Evolutionary conservation across 2,329 filamentous ascomycete species (phyloP).

Genomic region (Aspergillus uvarum): DNA sequence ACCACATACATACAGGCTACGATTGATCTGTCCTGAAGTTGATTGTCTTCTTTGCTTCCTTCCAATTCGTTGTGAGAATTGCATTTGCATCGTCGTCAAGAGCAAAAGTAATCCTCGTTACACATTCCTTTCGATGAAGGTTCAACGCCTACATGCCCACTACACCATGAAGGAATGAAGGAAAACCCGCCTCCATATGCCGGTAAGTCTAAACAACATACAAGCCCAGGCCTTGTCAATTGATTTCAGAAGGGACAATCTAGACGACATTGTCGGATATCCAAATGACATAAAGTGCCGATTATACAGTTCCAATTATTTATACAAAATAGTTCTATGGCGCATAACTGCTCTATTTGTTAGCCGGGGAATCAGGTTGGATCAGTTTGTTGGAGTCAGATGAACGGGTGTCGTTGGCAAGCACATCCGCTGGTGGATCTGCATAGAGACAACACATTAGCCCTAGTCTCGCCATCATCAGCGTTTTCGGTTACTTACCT

Average conservation of each 20-base stretch:
- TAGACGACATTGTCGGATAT: neutral
- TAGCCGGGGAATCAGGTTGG: conserved; percentile 46
- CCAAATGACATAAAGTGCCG: neutral
- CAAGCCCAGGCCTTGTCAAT: neutral
- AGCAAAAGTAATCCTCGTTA: no score
- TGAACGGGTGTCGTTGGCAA: conserved; percentile 43
- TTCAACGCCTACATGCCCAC: neutral
- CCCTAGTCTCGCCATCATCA: neutral
- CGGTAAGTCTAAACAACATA: neutral
- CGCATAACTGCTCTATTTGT: conserved; percentile 44
- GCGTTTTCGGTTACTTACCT: conserved; percentile 33
- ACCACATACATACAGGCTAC: no score
- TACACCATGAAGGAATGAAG: no score
- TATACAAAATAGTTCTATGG: conserved; percentile 26
- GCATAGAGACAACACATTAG: neutral
- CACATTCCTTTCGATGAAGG: no score
- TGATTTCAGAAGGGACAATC: neutral
- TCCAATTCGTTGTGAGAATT: no score
- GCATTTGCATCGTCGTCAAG: no score
- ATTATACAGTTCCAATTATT: conserved; percentile 24
- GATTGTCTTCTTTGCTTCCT: no score
- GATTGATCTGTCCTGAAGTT: no score
- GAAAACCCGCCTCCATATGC: neutral
- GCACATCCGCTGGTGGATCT: conserved; percentile 30
- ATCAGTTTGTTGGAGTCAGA: conserved; percentile 44